Conservation (phyloP, 2,329 filamentous ascomycete genomes). For the Diaporthe capsici region DNA sequence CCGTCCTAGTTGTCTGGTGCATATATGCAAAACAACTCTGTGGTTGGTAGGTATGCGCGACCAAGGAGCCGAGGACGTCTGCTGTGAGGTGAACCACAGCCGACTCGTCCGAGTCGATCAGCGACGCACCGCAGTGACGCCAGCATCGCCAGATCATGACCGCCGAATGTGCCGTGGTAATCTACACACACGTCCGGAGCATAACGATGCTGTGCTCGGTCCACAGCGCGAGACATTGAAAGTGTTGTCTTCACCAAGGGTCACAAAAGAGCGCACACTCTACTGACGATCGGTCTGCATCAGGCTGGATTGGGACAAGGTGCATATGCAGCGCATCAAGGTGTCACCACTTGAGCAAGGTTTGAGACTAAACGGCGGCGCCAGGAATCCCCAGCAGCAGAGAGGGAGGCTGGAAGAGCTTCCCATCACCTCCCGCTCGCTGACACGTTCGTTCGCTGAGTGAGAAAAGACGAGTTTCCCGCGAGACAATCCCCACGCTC, state of each 20-base stretch:
- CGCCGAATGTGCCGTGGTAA: background rate
- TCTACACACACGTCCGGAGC: background rate
- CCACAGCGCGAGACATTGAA: background rate
- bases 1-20: background rate
- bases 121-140: background rate
- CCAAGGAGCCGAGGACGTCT: background rate
- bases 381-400: constrained; percentile 19
- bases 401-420: constrained; percentile 24
- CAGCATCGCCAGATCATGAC: background rate
- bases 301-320: background rate
- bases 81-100: background rate
- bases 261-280: background rate
- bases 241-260: background rate
- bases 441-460: background rate
- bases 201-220: background rate
- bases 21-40: background rate
- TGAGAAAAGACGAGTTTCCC: constrained; percentile 18
- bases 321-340: constrained; percentile 23
- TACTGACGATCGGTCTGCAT: constrained; percentile 2
- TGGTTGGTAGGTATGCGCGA: background rate
- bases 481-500: constrained; percentile 18
- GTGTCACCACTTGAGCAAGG: constrained; percentile 27
- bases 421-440: background rate
- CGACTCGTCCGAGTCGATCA: constrained; percentile 1
- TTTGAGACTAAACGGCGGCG: constrained; percentile 16